Percentiles rank a stretch among this genome's conserved stretches.
Evolutionary conservation across 305 asterid genomes (phyloP).

Genomic region (Ilex paraguariensis): DNA sequence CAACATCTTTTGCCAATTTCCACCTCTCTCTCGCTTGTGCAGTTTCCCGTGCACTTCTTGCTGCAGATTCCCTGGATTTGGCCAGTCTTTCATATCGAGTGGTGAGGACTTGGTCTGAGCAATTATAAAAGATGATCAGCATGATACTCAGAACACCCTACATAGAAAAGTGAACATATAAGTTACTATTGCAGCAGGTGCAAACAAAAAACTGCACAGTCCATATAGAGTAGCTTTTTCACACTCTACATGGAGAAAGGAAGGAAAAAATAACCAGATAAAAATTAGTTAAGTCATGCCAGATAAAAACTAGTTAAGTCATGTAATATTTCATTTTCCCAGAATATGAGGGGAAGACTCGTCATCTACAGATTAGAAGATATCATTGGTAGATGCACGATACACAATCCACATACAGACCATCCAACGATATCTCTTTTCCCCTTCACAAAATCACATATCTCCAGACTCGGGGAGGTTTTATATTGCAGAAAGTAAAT

Average conservation of each 20-base stretch:
- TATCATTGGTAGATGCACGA: background rate
- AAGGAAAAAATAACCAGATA: background rate
- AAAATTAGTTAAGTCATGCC: background rate
- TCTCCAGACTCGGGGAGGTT: background rate
- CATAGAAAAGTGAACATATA: conserved; percentile 9
- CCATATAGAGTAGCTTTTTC: background rate
- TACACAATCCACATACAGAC: background rate
- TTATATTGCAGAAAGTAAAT: too few species aligned
- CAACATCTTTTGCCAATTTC: conserved; percentile 70
- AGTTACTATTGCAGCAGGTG: background rate
- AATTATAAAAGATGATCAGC: conserved; percentile 76
- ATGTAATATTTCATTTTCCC: too few species aligned
- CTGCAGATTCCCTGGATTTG: conserved; percentile 92
- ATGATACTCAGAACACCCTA: conserved; percentile 82
- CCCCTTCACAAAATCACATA: background rate
- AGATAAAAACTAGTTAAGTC: background rate
- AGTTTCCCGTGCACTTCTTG: conserved; percentile 89
- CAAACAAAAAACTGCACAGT: background rate
- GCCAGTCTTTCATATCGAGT: conserved; percentile 84
- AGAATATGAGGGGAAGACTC: background rate
- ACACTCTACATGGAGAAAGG: background rate
- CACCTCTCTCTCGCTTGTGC: conserved; percentile 95
- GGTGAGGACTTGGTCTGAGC: conserved; percentile 89
- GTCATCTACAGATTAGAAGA: background rate
- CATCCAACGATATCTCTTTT: too few species aligned